Evolutionary conservation across 1,139 yeast species (phyloP).

Genomic region (Suhomyces choctaworum): DNA sequence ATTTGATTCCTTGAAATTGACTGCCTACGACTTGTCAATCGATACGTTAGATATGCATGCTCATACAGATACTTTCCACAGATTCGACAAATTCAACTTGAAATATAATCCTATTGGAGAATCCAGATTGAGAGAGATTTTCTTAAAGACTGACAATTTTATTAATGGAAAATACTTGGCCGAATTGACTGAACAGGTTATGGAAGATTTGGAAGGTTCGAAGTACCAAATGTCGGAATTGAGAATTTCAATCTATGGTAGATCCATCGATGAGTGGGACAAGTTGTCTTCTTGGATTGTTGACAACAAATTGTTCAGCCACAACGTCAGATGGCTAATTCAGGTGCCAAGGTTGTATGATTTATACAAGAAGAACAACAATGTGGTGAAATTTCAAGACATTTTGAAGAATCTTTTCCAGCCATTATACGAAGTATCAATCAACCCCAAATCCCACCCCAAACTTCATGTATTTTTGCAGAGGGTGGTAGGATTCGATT

Average conservation of each 20-base stretch:
- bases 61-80: constrained; percentile 94
- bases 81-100: constrained; percentile 95
- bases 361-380: constrained; percentile 75
- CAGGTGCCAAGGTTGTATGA: constrained; percentile 95
- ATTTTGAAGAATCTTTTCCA: constrained; percentile 74
- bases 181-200: constrained; percentile 88
- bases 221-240: constrained; percentile 97
- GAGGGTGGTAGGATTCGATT: constrained; percentile 95
- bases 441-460: constrained; percentile 83
- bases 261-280: constrained; percentile 91
- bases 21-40: constrained; percentile 92
- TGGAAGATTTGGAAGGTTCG: constrained; percentile 88
- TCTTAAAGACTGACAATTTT: constrained; percentile 91
- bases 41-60: constrained; percentile 99
- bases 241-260: constrained; percentile 91
- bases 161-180: constrained; percentile 88
- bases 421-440: constrained; percentile 91
- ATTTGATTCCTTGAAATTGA: constrained; percentile 81
- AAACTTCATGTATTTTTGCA: constrained; percentile 84
- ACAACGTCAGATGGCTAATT: constrained; percentile 94
- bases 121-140: constrained; percentile 92
- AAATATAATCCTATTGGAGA: constrained; percentile 98
- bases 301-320: constrained; percentile 87
- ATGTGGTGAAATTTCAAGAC: constrained; percentile 72
- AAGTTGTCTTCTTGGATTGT: constrained; percentile 93